phyloP scores from a whole-genome alignment of 495 filamentous ascomycete genomes.

The Alectoria sarmentosa region DNA sequence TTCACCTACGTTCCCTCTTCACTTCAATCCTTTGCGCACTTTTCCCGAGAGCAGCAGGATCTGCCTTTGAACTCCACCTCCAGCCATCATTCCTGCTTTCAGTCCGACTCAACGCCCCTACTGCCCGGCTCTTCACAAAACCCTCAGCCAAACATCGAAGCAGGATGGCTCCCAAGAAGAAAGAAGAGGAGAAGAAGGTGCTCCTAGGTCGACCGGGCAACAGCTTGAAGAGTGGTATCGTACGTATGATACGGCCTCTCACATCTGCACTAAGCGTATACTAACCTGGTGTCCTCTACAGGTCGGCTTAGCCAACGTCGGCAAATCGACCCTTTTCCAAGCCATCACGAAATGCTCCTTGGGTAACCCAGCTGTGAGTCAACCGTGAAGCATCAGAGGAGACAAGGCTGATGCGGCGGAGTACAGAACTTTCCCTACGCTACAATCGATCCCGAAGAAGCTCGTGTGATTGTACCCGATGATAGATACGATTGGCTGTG shows the following conservation, averaged over 20 bases:
- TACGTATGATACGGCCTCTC: constrained; percentile 53
- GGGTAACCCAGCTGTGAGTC: constrained; percentile 83
- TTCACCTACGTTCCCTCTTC: constrained; percentile 32
- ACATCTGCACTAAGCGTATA: constrained; percentile 15
- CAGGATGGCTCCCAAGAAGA: constrained; percentile 52
- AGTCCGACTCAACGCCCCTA: constrained; percentile 28
- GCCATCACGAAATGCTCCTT: constrained; percentile 96
- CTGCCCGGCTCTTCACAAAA: constrained; percentile 4
- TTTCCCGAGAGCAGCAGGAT: constrained; percentile 44
- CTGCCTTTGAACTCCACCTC: constrained; percentile 40
- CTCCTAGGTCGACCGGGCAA: constrained; percentile 90
- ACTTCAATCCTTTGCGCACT: constrained; percentile 33
- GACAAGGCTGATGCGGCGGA: constrained; percentile 10
- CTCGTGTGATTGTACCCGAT: constrained; percentile 95
- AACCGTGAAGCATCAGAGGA: background rate
- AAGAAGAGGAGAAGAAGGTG: constrained; percentile 48
- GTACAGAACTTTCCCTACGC: constrained; percentile 93
- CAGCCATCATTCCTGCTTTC: constrained; percentile 21
- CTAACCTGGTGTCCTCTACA: constrained; percentile 32
- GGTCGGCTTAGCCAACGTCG: constrained; percentile 98
- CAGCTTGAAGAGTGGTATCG: constrained; percentile 99
- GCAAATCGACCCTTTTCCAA: constrained; percentile 99
- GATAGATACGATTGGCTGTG: constrained; percentile 93
- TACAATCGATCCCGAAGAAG: constrained; percentile 98
- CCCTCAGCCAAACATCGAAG: constrained; percentile 21